Conservation (phyloP, 305 asterid species). For the Caryopteris hybrid region DNA sequence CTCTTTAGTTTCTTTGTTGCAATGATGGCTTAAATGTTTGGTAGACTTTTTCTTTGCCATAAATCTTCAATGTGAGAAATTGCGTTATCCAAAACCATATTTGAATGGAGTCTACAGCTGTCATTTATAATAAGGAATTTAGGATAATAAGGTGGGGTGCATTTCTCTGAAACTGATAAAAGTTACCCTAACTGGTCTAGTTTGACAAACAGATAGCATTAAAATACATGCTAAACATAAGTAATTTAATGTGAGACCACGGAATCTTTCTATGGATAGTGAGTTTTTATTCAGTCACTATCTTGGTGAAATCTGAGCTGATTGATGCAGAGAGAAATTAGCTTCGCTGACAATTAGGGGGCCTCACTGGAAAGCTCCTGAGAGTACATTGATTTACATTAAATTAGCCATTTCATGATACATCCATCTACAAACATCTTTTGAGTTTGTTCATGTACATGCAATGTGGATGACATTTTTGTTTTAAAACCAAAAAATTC, state of each 20-base stretch:
- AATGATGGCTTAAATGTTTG: constrained; percentile 15
- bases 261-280: background rate
- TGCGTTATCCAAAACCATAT: background rate
- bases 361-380: background rate
- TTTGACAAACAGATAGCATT: background rate
- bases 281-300: background rate
- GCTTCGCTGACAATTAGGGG: background rate
- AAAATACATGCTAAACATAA: background rate
- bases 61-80: constrained; percentile 8
- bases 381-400: background rate
- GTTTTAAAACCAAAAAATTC: background rate
- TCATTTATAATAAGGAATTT: background rate
- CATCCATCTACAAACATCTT: background rate
- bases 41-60: constrained; percentile 7
- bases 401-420: background rate
- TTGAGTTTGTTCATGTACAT: background rate
- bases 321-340: background rate
- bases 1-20: background rate
- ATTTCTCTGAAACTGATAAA: background rate
- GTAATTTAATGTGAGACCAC: background rate
- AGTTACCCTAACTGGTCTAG: background rate
- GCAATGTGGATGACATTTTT: background rate
- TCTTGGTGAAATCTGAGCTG: constrained; percentile 1
- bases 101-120: background rate
- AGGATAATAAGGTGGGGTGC: background rate